Base-by-base conservation (phyloP, 176 grass and related monocot genomes). In the Aegilops bicornis region DNA sequence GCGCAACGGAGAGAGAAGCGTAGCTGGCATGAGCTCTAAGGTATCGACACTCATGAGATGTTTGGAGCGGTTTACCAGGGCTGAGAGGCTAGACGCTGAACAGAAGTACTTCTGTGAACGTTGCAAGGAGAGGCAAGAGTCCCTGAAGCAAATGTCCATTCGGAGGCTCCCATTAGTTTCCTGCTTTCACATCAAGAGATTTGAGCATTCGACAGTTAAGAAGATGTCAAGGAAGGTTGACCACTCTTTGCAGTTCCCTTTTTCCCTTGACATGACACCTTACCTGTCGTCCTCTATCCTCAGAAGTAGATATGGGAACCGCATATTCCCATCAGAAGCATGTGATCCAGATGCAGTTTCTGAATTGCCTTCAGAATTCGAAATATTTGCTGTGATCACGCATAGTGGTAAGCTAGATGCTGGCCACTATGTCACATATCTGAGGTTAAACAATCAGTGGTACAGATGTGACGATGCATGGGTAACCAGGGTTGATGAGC, bases 61-160 rank as follows among this genome's bases (percentile, higher is more conserved):
- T 73, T 89, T 98, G 65, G 94, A 98, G 73, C 87, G 92, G 62
- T 98, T 98, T 87, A 98, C 97, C 16, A 93, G 94, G 83, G 88
- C 97, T 30, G 97, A 98, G 92, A 94, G 94, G 74, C 83, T 98
- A 73, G 97, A 95, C 79, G 86, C 89, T 82, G 97, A 98, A 6
- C 97, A 98, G 64, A 98, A 94, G 79, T 96, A 94, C 85, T 96
- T 94, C 81, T 98, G 97, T 70, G 92, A 98, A 92, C 83, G 77
- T 69, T 98, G 97, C 84, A 89, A 94, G 50, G 94, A 94, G 69
- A 98, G 92, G 85, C 88, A 92, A 85, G 97, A 96, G 73, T 98
- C 97, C 27, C 83, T 98, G 69, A 98, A 98, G 77, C 97, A 98
- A 80, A 98, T 98, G 97, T 98, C 97, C 20, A 94, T 98, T 89